Base-by-base conservation (phyloP, 768 basidiomycete species). In the Amanita inopinata region DNA sequence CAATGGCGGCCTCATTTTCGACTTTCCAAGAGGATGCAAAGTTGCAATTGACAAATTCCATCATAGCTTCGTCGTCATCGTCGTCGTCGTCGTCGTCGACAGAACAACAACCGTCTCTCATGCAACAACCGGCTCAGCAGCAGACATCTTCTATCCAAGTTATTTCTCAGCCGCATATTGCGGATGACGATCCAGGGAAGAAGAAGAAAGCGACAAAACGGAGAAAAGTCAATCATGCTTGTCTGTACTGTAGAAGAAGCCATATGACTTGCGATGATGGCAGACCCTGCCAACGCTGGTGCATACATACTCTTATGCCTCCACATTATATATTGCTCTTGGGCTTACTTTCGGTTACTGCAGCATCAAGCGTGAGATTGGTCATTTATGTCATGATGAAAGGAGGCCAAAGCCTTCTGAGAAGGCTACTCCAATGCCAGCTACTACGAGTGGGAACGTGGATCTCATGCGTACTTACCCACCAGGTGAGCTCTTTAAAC, bases 351-450 rank as follows among this genome's bases (percentile, higher is more conserved):
- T 33, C 35, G 27, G 18, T 43, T 37, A 32, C 46, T 22, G 37
- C 53, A 93, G 92, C 54, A 89, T 97, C 54, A 97, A 97, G 61
- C 80, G 94, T 28, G 93, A 97, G 61, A 97, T 97, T 47, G 88
- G 90, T 0, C 90, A 96, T 64, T 69, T 94, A 10, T 96, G 92
- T 55, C 85, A 89, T 52, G 93, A 94, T 59, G 90, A 93, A 56
- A 76, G 76, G 45, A 70, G 78, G 36, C 69, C 71, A 1, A 78
- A 77, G 54, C 59, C 56, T 12, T 49, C 55, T 32, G 70, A 70
- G 6, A 79, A 78, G 47, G 65, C 69, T 25, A 56, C 58, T 45
- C 37, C 58, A 0, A 12, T 58, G 14, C 32, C 62, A 8, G 27
- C 65, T 27, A 49, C 48, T 10, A 49, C 50, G 3, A 27, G 43